These are phyloP conservation scores for Acer negundo DNA, from an alignment of 345 rosid genomes.

Conservation along the genomic window DNA sequence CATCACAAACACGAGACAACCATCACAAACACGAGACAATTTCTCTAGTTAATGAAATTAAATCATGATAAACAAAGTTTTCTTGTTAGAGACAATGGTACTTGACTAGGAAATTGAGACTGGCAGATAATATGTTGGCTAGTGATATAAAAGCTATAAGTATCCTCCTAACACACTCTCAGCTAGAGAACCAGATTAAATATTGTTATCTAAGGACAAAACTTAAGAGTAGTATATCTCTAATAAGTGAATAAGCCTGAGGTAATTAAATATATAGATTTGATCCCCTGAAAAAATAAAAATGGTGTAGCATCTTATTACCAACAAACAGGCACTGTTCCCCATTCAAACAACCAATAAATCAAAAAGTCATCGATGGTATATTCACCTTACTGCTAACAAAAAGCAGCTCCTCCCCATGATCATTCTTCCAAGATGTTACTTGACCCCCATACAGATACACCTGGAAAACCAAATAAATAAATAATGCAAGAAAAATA, in stretches of 20 bases:
- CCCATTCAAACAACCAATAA: conserved; percentile 13
- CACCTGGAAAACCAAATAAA: conserved; percentile 47
- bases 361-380: background rate
- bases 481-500: background rate
- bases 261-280: background rate
- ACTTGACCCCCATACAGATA: conserved; percentile 87
- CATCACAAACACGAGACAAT: no score
- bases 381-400: conserved; percentile 68
- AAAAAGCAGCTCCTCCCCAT: conserved; percentile 81
- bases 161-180: background rate
- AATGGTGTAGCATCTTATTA: conserved; percentile 13
- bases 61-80: no score
- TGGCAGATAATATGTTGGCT: no score
- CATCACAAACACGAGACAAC: no score
- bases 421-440: conserved; percentile 94
- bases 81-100: no score
- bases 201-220: background rate
- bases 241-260: background rate
- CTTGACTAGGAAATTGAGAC: no score
- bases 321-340: conserved; percentile 18
- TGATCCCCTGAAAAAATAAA: background rate
- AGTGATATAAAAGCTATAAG: background rate
- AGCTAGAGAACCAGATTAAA: background rate
- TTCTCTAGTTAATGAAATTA: no score
- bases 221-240: background rate